Percentiles rank a stretch among this genome's conserved stretches.
phyloP scores from a whole-genome alignment of 1,284 basidiomycete species.

The Irpex lacteus region DNA sequence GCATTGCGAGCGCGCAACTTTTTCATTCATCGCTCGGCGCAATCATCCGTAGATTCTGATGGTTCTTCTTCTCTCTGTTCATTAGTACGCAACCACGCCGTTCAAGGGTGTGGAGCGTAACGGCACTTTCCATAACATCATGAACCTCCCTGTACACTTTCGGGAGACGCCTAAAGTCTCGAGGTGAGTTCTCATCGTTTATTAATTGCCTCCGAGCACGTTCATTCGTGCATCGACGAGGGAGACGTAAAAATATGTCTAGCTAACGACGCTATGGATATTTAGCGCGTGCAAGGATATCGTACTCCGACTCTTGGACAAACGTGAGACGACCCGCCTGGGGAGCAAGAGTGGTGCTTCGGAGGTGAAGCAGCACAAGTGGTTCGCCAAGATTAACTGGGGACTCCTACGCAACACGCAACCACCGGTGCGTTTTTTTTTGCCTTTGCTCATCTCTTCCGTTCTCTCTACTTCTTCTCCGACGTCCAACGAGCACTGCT shows the following conservation, averaged over 20 bases:
- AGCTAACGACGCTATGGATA: background rate
- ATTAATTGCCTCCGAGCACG: background rate
- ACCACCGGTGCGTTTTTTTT: constrained; percentile 73
- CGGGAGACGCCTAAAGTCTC: constrained; percentile 85
- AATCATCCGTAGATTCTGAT: constrained; percentile 10
- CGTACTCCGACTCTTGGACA: constrained; percentile 87
- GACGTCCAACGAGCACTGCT: background rate
- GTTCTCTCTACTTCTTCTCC: background rate
- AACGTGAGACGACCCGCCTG: constrained; percentile 86
- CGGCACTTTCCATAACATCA: constrained; percentile 96
- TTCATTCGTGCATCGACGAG: background rate
- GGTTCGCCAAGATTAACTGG: constrained; percentile 98
- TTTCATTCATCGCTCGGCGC: constrained; percentile 4
- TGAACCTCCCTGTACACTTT: constrained; percentile 85
- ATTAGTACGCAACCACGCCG: constrained; percentile 93
- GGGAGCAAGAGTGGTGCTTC: constrained; percentile 94
- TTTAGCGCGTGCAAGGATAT: constrained; percentile 82
- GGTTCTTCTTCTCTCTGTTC: constrained; percentile 5
- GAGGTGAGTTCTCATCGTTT: constrained; percentile 48
- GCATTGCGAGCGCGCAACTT: constrained; percentile 1
- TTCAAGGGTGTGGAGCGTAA: constrained; percentile 97
- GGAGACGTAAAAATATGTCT: background rate
- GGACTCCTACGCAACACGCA: constrained; percentile 90
- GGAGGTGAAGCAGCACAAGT: constrained; percentile 98
- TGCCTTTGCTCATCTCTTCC: constrained; percentile 5